A percentile compares a stretch with the other conserved stretches of the same genome.
phyloP scores from a whole-genome alignment of 2,329 filamentous ascomycete genomes.

The Waltergamsia citrina region DNA sequence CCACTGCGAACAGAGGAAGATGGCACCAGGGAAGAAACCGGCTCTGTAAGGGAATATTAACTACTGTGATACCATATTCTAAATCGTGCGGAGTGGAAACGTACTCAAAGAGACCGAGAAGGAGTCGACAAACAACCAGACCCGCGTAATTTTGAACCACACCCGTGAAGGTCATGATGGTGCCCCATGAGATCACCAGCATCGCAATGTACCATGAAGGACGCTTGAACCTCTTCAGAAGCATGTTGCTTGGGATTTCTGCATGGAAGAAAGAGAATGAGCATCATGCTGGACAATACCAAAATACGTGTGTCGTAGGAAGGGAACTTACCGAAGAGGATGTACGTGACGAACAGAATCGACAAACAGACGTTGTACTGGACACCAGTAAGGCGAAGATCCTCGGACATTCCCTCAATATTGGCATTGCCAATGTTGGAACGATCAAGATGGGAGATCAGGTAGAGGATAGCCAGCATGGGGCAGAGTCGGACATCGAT shows the following conservation, averaged over 20 bases:
- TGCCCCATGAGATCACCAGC: too few relatives aligned
- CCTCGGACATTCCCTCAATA: constrained; percentile 26
- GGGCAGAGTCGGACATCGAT: constrained; percentile 19
- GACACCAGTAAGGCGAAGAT: constrained; percentile 35
- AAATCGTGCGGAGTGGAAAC: too few relatives aligned
- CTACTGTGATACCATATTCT: too few relatives aligned
- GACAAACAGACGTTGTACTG: constrained; percentile 48
- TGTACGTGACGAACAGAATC: constrained; percentile 50
- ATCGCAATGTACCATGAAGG: too few relatives aligned
- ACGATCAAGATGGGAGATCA: constrained; percentile 46
- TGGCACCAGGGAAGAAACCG: constrained; percentile 7
- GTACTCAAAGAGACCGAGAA: constrained; percentile 6
- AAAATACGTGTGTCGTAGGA: too few relatives aligned
- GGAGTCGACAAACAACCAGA: background rate
- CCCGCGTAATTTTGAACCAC: constrained; percentile 2
- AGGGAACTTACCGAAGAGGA: too few relatives aligned
- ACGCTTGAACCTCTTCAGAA: too few relatives aligned
- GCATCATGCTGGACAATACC: too few relatives aligned
- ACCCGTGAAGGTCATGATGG: constrained; percentile 7
- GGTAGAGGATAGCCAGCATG: constrained; percentile 47
- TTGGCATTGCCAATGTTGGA: constrained; percentile 44
- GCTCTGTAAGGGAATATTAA: too few relatives aligned
- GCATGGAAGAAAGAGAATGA: too few relatives aligned
- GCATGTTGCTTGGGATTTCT: too few relatives aligned
- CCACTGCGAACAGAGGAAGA: background rate